phyloP scores from a whole-genome alignment of 1,284 basidiomycete genomes.

The Pseudozyma thailandica region DNA sequence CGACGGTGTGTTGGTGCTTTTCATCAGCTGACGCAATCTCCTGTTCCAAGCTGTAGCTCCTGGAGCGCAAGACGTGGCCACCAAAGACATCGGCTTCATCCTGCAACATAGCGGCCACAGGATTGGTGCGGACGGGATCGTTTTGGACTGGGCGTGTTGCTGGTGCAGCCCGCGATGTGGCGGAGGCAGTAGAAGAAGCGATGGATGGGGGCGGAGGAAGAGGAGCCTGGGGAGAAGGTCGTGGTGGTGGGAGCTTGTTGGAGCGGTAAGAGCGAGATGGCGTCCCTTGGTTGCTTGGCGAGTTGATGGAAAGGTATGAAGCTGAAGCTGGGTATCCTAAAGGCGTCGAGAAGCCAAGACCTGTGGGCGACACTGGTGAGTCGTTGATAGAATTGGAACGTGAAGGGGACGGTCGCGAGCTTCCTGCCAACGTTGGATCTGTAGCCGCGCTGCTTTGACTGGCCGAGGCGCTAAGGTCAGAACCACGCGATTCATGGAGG shows the following conservation, averaged over 20 bases:
- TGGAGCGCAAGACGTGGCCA: constrained; percentile 7
- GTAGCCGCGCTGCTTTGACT: constrained; percentile 31
- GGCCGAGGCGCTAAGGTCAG: constrained; percentile 24
- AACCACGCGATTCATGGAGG: constrained; percentile 10
- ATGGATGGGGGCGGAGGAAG: constrained; percentile 44
- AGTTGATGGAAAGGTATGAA: constrained; percentile 33
- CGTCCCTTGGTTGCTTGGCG: constrained; percentile 14
- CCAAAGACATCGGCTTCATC: constrained; percentile 17
- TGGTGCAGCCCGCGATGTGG: constrained; percentile 5
- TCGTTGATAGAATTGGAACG: constrained; percentile 28
- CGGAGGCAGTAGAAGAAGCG: constrained; percentile 14
- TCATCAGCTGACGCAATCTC: constrained; percentile 25
- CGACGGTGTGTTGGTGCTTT: background rate
- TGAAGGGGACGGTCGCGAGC: constrained; percentile 26
- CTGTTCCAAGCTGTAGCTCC: constrained; percentile 35
- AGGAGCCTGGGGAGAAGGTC: constrained; percentile 43
- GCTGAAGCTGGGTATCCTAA: constrained; percentile 19
- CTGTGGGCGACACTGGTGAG: constrained; percentile 36
- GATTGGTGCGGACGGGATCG: constrained; percentile 9
- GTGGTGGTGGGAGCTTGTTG: constrained; percentile 38
- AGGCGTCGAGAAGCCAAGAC: constrained; percentile 26
- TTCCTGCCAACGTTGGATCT: constrained; percentile 8
- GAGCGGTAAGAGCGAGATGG: constrained; percentile 15
- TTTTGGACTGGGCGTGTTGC: constrained; percentile 4
- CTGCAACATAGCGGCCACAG: constrained; percentile 2